Conservation (phyloP, 1,284 basidiomycete genomes). For the Meripilus lineatus region DNA sequence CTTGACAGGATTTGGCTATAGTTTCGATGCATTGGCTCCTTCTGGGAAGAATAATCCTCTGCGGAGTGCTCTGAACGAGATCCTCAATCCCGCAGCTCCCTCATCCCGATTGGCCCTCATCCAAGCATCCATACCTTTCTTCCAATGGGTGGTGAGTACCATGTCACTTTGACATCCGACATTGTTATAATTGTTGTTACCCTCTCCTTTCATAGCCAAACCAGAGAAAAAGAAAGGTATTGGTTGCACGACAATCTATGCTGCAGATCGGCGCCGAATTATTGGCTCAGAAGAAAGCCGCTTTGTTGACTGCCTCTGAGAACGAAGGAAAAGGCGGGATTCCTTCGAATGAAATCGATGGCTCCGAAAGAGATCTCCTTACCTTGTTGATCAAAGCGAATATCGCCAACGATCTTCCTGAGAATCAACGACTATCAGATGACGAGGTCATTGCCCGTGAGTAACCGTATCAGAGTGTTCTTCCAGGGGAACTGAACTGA, state of each 20-base stretch:
- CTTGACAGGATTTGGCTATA: constrained; percentile 11
- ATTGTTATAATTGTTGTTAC: constrained; percentile 7
- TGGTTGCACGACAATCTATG: constrained; percentile 20
- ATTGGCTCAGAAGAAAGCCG: constrained; percentile 37
- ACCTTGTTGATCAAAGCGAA: constrained; percentile 41
- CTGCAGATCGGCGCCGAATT: constrained; percentile 33
- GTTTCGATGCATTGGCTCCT: constrained; percentile 46
- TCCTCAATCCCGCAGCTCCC: constrained; percentile 30
- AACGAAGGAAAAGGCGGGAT: constrained; percentile 17
- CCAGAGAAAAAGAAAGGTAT: constrained; percentile 19
- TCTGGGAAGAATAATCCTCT: constrained; percentile 34
- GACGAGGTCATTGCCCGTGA: constrained; percentile 52
- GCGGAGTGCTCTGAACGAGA: constrained; percentile 44
- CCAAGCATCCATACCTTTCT: constrained; percentile 16
- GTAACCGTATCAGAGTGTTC: constrained; percentile 15
- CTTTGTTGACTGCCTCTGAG: constrained; percentile 12
- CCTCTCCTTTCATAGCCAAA: constrained; percentile 26
- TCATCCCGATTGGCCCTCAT: constrained; percentile 9
- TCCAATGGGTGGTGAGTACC: constrained; percentile 14
- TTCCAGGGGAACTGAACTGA: background rate
- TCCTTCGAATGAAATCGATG: constrained; percentile 13
- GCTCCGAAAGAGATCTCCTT: constrained; percentile 24
- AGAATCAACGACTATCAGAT: constrained; percentile 43
- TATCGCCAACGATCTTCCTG: constrained; percentile 38
- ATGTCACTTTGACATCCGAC: background rate